A percentile compares a stretch with the other conserved stretches of the same genome.
These are phyloP conservation scores for Neocallimastix lanati DNA, from an alignment of 192 early-diverging fungal species.

Conservation along the genomic window DNA sequence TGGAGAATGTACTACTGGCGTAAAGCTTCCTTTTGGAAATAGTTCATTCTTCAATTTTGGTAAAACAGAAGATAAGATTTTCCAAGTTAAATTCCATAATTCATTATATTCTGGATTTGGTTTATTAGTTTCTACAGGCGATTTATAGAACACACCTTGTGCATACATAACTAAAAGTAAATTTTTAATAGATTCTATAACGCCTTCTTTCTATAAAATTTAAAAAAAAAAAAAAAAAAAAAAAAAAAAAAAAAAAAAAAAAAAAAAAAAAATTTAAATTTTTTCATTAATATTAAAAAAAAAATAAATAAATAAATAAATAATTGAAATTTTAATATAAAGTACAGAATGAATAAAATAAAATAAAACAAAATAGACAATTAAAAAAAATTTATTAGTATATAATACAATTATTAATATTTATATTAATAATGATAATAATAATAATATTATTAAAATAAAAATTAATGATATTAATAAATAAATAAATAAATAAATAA, in stretches of 20 bases:
- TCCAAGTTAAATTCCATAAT: slow-evolving; percentile 58
- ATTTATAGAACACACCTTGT: slow-evolving; percentile 34
- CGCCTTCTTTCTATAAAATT: slow-evolving; percentile 37
- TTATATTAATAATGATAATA: neutral
- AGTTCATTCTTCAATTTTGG: slow-evolving; percentile 50
- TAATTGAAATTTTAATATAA: too few relatives aligned
- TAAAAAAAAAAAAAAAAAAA: neutral
- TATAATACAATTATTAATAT: neutral
- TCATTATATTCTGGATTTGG: slow-evolving; percentile 13
- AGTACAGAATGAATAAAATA: too few relatives aligned
- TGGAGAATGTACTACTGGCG: neutral
- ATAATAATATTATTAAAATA: neutral
- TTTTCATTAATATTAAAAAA: too few relatives aligned
- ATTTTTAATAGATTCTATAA: slow-evolving; percentile 62
- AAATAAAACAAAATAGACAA: too few relatives aligned
- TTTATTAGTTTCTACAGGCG: slow-evolving; percentile 1
- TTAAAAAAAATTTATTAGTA: too few relatives aligned
- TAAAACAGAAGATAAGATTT: slow-evolving; percentile 32
- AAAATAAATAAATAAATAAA: too few relatives aligned
- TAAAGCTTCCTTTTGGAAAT: slow-evolving; percentile 8
- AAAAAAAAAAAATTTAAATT: too few relatives aligned
- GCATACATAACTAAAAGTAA: slow-evolving; percentile 64
- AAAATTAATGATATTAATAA: neutral
- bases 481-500: too few relatives aligned
- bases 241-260: slow-evolving; percentile 1